Evolutionary conservation across 2,329 filamentous ascomycete species (phyloP).

Genomic region (Coniochaeta hoffmannii): DNA sequence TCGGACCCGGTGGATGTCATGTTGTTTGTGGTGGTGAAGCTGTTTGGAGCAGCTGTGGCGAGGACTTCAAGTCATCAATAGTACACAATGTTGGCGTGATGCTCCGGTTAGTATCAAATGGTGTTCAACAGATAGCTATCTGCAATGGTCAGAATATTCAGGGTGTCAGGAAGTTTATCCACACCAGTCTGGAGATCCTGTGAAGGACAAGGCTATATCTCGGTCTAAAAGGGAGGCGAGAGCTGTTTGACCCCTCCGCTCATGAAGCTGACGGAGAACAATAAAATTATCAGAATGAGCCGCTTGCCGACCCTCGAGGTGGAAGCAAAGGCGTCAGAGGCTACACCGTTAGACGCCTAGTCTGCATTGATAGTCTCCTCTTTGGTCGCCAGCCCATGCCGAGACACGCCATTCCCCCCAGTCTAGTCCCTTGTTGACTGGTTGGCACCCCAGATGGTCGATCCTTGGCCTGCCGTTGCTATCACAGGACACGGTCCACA

Average conservation of each 20-base stretch:
- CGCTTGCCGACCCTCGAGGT: background rate
- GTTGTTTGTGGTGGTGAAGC: background rate
- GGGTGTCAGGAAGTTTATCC: too few species aligned
- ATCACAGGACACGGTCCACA: too few species aligned
- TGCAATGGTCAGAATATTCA: too few species aligned
- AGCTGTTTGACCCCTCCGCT: background rate
- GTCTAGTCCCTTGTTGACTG: background rate
- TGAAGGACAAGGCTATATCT: background rate
- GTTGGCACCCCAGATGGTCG: background rate
- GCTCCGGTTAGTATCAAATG: too few species aligned
- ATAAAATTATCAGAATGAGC: background rate
- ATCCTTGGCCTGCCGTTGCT: background rate
- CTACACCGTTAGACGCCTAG: background rate
- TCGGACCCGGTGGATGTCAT: conserved; percentile 9
- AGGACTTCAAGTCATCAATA: background rate
- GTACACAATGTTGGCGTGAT: background rate
- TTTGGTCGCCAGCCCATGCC: background rate
- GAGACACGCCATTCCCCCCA: background rate
- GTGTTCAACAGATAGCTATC: too few species aligned
- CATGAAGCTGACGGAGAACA: background rate
- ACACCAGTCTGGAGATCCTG: too few species aligned
- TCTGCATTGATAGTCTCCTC: background rate
- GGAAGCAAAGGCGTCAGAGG: background rate
- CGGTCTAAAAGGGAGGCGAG: background rate
- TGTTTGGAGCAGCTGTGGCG: background rate